Conservation (phyloP, 2,329 filamentous ascomycete genomes). For the Grosmannia serpens region DNA sequence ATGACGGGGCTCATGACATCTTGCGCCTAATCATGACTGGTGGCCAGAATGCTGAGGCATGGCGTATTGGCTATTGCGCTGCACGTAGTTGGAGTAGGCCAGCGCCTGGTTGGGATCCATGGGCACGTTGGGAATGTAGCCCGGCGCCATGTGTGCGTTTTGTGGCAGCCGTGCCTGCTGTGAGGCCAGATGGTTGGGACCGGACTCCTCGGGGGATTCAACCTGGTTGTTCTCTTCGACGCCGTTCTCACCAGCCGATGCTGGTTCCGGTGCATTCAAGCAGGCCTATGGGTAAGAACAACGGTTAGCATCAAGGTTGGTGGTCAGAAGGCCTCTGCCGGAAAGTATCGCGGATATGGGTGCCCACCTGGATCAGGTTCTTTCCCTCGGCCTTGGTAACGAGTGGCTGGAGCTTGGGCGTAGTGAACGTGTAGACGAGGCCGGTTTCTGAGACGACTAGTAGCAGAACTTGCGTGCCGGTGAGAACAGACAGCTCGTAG, state of each 20-base stretch:
- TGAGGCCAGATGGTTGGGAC: constrained; percentile 63
- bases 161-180: constrained; percentile 54
- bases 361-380: constrained; percentile 89
- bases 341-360: not conserved
- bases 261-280: constrained; percentile 87
- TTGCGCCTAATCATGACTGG: constrained; percentile 45
- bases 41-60: constrained; percentile 79
- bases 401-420: constrained; percentile 92
- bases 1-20: not conserved
- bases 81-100: constrained; percentile 75
- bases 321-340: constrained; percentile 21
- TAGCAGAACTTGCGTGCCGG: constrained; percentile 91
- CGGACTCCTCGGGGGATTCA: constrained; percentile 84
- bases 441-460: constrained; percentile 96
- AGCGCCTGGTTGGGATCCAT: constrained; percentile 68
- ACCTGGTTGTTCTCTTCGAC: constrained; percentile 65
- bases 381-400: constrained; percentile 98
- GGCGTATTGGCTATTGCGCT: constrained; percentile 60
- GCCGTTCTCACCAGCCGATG: constrained; percentile 68
- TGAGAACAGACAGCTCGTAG: constrained; percentile 94
- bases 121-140: constrained; percentile 53
- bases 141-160: constrained; percentile 49
- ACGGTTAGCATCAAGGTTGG: constrained; percentile 19
- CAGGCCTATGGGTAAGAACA: constrained; percentile 55
- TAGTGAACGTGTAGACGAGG: constrained; percentile 96